Conservation (phyloP, 257 asterid species). For the Solanum tarijense region DNA sequence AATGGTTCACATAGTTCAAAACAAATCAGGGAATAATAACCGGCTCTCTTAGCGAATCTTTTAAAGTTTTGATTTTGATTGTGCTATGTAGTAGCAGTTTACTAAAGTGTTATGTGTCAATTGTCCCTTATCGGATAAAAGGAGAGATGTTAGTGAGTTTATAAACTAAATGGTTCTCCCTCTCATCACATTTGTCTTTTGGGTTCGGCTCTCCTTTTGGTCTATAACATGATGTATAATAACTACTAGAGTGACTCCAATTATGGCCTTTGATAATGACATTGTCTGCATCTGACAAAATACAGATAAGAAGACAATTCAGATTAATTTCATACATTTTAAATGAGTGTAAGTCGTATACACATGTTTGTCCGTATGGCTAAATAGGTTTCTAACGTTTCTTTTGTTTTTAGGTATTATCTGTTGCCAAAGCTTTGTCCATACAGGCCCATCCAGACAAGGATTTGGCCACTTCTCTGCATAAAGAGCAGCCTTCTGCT, state of each 20-base stretch:
- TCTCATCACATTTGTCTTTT: neutral
- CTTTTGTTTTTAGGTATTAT: constrained; percentile 49
- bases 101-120: neutral
- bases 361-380: neutral
- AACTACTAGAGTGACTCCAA: neutral
- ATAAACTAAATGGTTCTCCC: neutral
- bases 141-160: neutral
- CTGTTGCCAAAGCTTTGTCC: constrained; percentile 87
- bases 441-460: constrained; percentile 98
- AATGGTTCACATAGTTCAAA: neutral
- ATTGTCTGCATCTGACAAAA: too few relatives aligned
- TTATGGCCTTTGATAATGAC: neutral
- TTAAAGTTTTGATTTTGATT: neutral
- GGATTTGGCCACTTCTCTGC: constrained; percentile 62
- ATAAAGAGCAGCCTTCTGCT: constrained; percentile 49
- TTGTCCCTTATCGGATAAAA: neutral
- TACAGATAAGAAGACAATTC: neutral
- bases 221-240: neutral
- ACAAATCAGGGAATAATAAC: neutral
- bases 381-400: neutral
- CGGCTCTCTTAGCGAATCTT: neutral
- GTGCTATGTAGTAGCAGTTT: neutral
- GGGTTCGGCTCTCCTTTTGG: neutral
- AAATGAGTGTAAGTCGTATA: neutral
- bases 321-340: neutral